Evolutionary conservation across 2,329 filamentous ascomycete species (phyloP), one percentile per base, ranked within the genome.

Genomic region (Monilinia vaccinii-corymbosi): DNA sequence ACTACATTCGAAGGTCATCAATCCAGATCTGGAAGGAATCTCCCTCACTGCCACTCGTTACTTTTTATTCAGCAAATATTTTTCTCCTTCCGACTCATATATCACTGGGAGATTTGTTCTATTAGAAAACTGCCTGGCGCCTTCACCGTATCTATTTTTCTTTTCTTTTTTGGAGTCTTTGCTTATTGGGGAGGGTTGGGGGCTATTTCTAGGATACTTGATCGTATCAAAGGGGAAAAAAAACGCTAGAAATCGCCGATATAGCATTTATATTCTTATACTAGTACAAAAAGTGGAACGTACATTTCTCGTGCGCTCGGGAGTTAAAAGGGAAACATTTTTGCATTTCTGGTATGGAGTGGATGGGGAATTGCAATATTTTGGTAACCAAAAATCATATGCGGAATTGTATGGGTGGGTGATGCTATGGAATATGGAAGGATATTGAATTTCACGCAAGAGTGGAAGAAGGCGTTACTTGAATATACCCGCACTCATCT

Each of bases 401-500:
- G 28, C 50, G 36, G 25, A n/a, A 52, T 52, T 16, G 23, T 52
- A 40, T 52, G 36, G 50, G 34, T 31, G 23, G 50, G 34, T 13
- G 50, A 21, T n/a, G n/a, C n/a, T 44, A 31, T 53, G 50, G 36
- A 53, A 53, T 18, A 44, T 53, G 36, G 50, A 38, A 53, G 38
- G n/a, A 44, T 44, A 53, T 25, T 44, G 50, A 42, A 53, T 53
- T 53, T 36, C 42, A 44, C 38, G 36, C 42, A 53, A 44, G 25
- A 44, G 36, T 42, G n/a, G 50, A 53, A 21, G 36, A 53, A 53
- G 50, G 50, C 50, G 50, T 53, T 53, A 53, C 18, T 53, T 44
- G 38, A 53, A 23, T 53, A 53, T 53, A 53, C 50, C 50, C 50
- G 18, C 50, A 42, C 50, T 53, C 50, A n/a, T n/a, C n/a, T n/a